Evolutionary conservation across 1,139 yeast species (phyloP), one percentile per base, ranked within the genome.

Genomic region (Yamadazyma mexicana): DNA sequence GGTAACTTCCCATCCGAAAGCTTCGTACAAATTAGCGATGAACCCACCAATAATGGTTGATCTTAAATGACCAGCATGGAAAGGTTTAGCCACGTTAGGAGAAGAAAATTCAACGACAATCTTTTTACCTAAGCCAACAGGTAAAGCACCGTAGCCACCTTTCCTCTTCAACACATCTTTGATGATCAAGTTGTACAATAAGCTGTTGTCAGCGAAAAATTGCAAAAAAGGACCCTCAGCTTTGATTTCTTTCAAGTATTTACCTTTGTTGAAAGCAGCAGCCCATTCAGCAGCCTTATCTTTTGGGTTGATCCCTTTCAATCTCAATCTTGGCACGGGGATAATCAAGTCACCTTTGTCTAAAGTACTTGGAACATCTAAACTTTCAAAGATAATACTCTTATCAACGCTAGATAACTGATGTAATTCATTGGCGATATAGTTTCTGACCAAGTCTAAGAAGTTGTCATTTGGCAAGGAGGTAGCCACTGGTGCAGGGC

Each of bases 11-110:
- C 92, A 92, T 31, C 98, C 98, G 44, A 84, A 73, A 52, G 81
- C 82, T 65, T 91, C 96, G 60, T 92, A 88, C 62, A 92, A 75
- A 64, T 91, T 92, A 34, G 96, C 69, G 43, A 94, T 65, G 69
- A 89, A 92, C n/a, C 98, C 98, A 55, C 99, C 99, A 61, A 92
- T 92, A 59, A 92, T 92, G 29, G 99, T 92, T 31, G 96, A 87
- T 70, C 99, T 83, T 66, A 92, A 81, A 66, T 92, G 99, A 43
- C 99, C 99, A 44, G 99, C 99, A 60, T 92, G 99, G 85, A 92
- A 92, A 11, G 98, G 98, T 67, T 92, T 92, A 50, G 99, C 99
- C 58, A 92, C 92, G 63, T 92, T 92, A 51, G 99, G 99, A 34
- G 98, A 91, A 4, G 97, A 88, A 58, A 94, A 92, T 64, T 92